Evolutionary conservation across 768 basidiomycete species (phyloP), one percentile per base, ranked within the genome.

Genomic region (Trametopsis cervina): DNA sequence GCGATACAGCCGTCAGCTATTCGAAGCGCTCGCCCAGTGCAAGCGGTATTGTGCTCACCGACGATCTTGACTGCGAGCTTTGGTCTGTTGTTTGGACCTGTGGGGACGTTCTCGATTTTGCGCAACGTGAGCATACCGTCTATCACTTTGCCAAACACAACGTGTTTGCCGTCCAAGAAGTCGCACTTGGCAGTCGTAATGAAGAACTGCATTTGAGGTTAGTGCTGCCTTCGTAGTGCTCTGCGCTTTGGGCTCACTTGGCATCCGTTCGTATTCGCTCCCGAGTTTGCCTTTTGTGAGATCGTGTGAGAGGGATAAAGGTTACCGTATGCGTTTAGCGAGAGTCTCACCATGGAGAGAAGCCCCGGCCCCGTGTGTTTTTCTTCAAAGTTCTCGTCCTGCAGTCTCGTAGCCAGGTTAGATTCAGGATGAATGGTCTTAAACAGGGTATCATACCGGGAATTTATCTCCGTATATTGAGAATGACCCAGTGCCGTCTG

Each of bases 381-480:
- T 59, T 91, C 81, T 46, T 77, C 75, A 60, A 98, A 98, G 66
- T 93, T 98, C 71, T 98, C 95, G 59, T 98, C 95, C 84, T 94
- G 52, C 5, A 39, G 15, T 25, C 13, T 11, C 4, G 27, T 53
- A 22, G 53, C 37, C n/a, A n/a, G n/a, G n/a, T n/a, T n/a, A n/a
- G 18, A 49, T 17, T 18, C 21, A 42, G 27, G 13, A 9, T 3
- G 23, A 23, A 36, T 35, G 11, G 23, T 4, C 46, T 24, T 17
- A 15, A 37, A 25, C 49, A 15, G 18, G 15, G 9, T 9, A 13
- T 68, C 80, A 50, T 38, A 94, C 93, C 0, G 84, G 86, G 59
- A 95, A 95, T 56, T 89, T 91, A 58, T 89, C 86, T 21, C 95
- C 95, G 58, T 96, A 98, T 54, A 99, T 90, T n/a, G 91, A 95